Conservation (phyloP, 73 alveolate genomes). For the Uronychia setigera region DNA sequence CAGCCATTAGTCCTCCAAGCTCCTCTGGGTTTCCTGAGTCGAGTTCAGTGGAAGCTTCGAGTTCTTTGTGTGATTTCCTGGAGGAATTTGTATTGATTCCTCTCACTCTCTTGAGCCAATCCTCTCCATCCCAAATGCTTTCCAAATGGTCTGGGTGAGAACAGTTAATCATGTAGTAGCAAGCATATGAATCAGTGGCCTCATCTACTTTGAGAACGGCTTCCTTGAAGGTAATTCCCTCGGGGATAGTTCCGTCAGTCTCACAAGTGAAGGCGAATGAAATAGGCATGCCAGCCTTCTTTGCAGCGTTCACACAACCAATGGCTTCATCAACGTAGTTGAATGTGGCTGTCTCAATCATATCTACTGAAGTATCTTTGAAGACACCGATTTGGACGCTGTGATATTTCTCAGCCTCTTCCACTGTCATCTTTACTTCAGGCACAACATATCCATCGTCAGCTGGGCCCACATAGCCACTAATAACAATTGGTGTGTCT, state of each 20-base stretch:
- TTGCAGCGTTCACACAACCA: neutral
- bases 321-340: neutral
- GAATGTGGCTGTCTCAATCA: neutral
- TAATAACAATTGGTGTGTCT: neutral
- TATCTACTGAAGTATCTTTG: neutral
- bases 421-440: neutral
- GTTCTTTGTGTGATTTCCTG: neutral
- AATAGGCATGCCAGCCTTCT: neutral
- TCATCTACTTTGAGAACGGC: neutral
- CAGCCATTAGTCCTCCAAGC: neutral
- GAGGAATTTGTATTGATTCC: neutral
- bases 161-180: neutral
- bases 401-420: neutral
- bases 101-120: neutral
- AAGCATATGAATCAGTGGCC: neutral
- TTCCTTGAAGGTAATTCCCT: neutral
- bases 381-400: neutral
- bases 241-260: neutral
- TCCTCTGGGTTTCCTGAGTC: slow-evolving; percentile 1
- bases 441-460: neutral
- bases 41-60: neutral
- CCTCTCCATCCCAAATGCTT: neutral
- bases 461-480: neutral
- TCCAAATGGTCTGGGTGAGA: neutral
- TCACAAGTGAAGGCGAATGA: neutral